Evolutionary conservation across 2,329 filamentous ascomycete genomes (phyloP), one percentile per base, ranked within the genome.

Genomic region (Zopfia rhizophila): DNA sequence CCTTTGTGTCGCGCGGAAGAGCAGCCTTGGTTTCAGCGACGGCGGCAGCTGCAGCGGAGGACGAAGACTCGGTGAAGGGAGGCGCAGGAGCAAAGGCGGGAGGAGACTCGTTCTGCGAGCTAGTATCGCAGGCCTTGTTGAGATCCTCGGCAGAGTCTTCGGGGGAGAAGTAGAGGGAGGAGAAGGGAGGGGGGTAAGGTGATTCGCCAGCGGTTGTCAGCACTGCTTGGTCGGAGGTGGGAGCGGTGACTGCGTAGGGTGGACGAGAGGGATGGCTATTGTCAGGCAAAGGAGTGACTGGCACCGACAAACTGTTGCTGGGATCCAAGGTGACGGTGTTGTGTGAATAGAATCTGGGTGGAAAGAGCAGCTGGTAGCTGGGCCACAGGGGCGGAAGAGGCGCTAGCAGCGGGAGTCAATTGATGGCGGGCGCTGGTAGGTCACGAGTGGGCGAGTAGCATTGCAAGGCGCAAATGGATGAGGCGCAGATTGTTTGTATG

Each of bases 1-100:
- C 83, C 75, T 96, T 96, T 58, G 82, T 88, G 72, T 96, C 91
- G 60, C 78, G 81, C n/a, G 90, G 88, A 65, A 95, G 85, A 38
- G 87, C 89, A 63, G 88, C 86, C 75, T 96, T 95, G 66, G 90
- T 93, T 69, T 95, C 90, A 56, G 85, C 84, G 62, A 82, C 65
- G 25, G 66, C 64, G 41, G 64, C 51, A 40, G 67, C 69, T 17
- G 66, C 76, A 58, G 81, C 76, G 40, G 74, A 74, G 23, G 78
- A 77, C 44, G 79, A 78, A 29, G 78, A 75, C 48, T 76, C 73
- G 58, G 72, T 69, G 59, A 80, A 78, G 54, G 77, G 76, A 38
- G 81, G 77, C 47, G 78, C 75, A 36, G 81, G 73, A 55, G 78
- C 76, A 59, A 81, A 78, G 18, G 78, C 75, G 48, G 80, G 77